Evolutionary conservation across 2,329 filamentous ascomycete species (phyloP).

Genomic region (Clarireedia monteithiana): DNA sequence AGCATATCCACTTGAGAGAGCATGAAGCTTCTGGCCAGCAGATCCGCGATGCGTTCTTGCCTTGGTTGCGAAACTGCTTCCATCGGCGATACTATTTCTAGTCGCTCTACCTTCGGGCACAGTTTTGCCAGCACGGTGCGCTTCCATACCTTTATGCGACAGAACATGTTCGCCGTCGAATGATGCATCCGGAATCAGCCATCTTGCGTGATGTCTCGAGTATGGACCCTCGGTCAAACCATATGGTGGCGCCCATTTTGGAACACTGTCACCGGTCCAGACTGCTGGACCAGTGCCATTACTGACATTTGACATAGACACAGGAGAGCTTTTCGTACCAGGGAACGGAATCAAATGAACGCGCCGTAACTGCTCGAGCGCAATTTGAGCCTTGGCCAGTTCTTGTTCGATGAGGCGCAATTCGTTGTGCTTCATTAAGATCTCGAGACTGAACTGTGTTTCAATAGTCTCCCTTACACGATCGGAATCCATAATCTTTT

Average conservation of each 20-base stretch:
- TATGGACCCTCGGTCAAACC: slow-evolving; percentile 90
- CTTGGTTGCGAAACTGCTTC: slow-evolving; percentile 36
- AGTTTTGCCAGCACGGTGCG: slow-evolving; percentile 32
- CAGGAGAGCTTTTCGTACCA: slow-evolving; percentile 52
- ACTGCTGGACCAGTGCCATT: slow-evolving; percentile 67
- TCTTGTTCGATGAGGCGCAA: slow-evolving; percentile 92
- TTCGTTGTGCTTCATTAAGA: slow-evolving; percentile 90
- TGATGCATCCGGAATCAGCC: slow-evolving; percentile 80
- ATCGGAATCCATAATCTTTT: slow-evolving; percentile 18
- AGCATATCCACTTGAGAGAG: slow-evolving; percentile 62
- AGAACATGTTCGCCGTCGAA: slow-evolving; percentile 64
- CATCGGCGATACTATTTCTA: slow-evolving; percentile 63
- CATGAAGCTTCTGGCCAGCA: slow-evolving; percentile 56
- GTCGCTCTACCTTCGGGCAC: slow-evolving; percentile 67
- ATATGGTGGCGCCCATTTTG: slow-evolving; percentile 77
- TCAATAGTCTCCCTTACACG: slow-evolving; percentile 47
- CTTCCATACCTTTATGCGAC: slow-evolving; percentile 19
- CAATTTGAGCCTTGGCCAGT: slow-evolving; percentile 88
- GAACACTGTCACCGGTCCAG: slow-evolving; percentile 54
- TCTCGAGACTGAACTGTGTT: slow-evolving; percentile 83
- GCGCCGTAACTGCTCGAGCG: slow-evolving; percentile 85
- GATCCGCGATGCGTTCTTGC: slow-evolving; percentile 50
- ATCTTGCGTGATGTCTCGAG: slow-evolving; percentile 87
- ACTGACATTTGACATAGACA: slow-evolving; percentile 63
- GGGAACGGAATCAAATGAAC: slow-evolving; percentile 91